phyloP scores from a whole-genome alignment of 352 stramenopile species.

The Thalassiosira ordinaria region DNA sequence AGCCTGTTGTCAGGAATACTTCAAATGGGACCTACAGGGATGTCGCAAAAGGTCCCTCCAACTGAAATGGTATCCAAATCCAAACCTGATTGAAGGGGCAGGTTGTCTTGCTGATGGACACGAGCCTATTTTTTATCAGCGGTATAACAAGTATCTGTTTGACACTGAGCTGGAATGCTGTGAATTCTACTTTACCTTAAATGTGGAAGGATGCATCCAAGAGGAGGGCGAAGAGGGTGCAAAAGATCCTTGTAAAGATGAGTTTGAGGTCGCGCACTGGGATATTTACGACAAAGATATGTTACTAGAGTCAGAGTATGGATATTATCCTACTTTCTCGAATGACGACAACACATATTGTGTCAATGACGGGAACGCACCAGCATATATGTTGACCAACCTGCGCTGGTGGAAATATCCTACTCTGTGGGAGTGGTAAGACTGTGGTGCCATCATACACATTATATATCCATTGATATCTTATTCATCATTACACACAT shows the following conservation, averaged over 20 bases:
- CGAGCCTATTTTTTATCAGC: not conserved
- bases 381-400: not conserved
- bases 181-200: slow-evolving; percentile 2
- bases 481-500: too few species aligned
- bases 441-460: too few species aligned
- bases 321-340: not conserved
- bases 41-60: slow-evolving; percentile 9
- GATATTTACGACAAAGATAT: slow-evolving; percentile 1
- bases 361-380: not conserved
- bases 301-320: not conserved
- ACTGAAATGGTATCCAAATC: slow-evolving; percentile 7
- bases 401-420: not conserved
- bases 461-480: too few species aligned
- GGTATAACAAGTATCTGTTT: not conserved
- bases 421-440: too few species aligned
- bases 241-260: slow-evolving; percentile 1
- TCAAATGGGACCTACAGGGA: not conserved
- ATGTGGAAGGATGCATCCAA: not conserved
- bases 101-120: not conserved
- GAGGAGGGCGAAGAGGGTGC: not conserved
- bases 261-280: not conserved
- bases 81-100: not conserved
- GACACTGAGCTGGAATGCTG: not conserved
- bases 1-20: not conserved
- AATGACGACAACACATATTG: not conserved